phyloP scores from a whole-genome alignment of 345 rosid species.

The Citrus unshiu region DNA sequence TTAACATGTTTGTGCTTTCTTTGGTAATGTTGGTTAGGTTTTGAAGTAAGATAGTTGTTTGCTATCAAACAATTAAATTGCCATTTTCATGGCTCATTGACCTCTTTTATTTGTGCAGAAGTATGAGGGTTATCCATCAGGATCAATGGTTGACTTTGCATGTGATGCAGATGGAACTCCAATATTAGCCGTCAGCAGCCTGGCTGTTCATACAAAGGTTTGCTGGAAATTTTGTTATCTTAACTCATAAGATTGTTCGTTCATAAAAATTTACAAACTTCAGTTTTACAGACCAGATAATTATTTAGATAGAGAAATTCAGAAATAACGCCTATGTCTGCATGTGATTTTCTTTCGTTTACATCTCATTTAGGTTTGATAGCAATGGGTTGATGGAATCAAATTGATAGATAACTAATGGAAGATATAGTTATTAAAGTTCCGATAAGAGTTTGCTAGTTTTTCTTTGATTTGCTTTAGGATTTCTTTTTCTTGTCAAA shows the following conservation, averaged over 20 bases:
- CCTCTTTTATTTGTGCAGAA: constrained; percentile 42
- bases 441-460: neutral
- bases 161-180: constrained; percentile 87
- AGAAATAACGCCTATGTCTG: neutral
- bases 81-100: neutral
- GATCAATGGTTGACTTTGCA: constrained; percentile 89
- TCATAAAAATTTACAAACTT: neutral
- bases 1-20: neutral
- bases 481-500: neutral
- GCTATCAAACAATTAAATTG: neutral
- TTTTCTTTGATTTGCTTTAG: neutral
- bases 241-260: neutral
- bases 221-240: constrained; percentile 8
- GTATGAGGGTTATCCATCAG: constrained; percentile 84
- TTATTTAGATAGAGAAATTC: neutral
- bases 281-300: neutral
- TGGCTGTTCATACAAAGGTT: constrained; percentile 89
- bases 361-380: neutral
- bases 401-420: neutral
- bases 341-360: neutral
- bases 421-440: neutral
- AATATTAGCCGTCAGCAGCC: constrained; percentile 73
- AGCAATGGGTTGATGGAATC: neutral
- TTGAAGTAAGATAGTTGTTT: neutral
- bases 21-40: too few species aligned